These are phyloP conservation scores for Didymella glomerata DNA, from an alignment of 2,329 filamentous ascomycete species.

Conservation along the genomic window DNA sequence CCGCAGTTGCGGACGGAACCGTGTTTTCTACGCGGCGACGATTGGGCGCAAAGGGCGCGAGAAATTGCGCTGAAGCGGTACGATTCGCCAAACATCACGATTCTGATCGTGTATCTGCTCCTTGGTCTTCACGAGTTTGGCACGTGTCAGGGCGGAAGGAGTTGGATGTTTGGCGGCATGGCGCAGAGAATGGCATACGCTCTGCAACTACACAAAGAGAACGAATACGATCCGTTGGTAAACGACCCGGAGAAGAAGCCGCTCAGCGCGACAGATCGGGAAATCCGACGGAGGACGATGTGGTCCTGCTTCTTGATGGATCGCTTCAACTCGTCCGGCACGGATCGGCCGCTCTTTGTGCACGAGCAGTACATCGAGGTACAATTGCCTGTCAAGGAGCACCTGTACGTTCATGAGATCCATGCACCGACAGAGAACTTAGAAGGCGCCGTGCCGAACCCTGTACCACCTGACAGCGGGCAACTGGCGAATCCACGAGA, in stretches of 20 bases:
- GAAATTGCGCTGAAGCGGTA: conserved; percentile 88
- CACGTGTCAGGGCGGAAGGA: conserved; percentile 93
- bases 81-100: conserved; percentile 95
- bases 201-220: conserved; percentile 88
- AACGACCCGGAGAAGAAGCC: conserved; percentile 67
- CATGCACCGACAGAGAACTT: conserved; percentile 86
- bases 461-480: conserved; percentile 68
- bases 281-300: conserved; percentile 93
- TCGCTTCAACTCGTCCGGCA: conserved; percentile 94
- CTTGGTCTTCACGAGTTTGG: conserved; percentile 95
- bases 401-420: conserved; percentile 89
- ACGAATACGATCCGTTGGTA: conserved; percentile 80
- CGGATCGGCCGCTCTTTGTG: conserved; percentile 89
- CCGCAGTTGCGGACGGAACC: conserved; percentile 78
- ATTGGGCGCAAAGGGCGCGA: conserved; percentile 87
- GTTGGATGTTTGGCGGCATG: conserved; percentile 95
- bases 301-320: conserved; percentile 99
- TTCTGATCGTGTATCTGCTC: conserved; percentile 87
- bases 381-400: conserved; percentile 89
- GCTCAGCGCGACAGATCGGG: conserved; percentile 88
- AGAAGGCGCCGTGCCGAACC: conserved; percentile 72
- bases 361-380: conserved; percentile 89
- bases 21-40: conserved; percentile 86
- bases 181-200: conserved; percentile 98
- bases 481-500: conserved; percentile 72